Evolutionary conservation across 495 filamentous ascomycete genomes (phyloP).

Genomic region (Oleoguttula mirabilis): DNA sequence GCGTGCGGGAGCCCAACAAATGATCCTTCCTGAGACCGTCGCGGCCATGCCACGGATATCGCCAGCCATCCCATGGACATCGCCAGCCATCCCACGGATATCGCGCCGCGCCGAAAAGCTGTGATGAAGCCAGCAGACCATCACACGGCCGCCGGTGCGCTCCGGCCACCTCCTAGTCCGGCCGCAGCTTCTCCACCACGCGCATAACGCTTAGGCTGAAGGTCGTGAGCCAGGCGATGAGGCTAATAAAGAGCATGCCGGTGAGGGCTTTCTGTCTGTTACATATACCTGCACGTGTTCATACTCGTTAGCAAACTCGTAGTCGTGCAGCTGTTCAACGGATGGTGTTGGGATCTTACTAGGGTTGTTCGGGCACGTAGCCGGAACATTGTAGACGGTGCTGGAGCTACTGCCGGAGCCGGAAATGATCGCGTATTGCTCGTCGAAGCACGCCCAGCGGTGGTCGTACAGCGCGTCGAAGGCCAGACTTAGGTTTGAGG

Average conservation of each 20-base stretch:
- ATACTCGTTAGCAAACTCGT: no score
- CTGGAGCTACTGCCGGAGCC: slow-evolving; percentile 23
- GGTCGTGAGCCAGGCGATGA: slow-evolving; percentile 81
- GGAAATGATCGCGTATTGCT: slow-evolving; percentile 17
- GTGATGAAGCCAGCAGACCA: no score
- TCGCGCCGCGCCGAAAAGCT: no score
- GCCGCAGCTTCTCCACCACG: slow-evolving; percentile 22
- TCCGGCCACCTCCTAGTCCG: no score
- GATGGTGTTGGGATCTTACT: background rate
- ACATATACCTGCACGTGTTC: slow-evolving; percentile 52
- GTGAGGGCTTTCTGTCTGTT: slow-evolving; percentile 63
- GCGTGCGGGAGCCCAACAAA: no score
- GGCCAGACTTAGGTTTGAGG: slow-evolving; percentile 78
- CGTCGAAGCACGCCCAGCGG: slow-evolving; percentile 46
- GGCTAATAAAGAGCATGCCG: slow-evolving; percentile 66
- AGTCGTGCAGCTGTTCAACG: no score
- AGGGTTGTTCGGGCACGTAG: slow-evolving; percentile 14
- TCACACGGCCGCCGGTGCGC: no score
- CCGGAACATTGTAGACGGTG: slow-evolving; percentile 11
- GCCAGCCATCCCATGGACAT: no score
- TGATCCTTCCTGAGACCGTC: no score
- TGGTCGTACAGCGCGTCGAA: slow-evolving; percentile 72
- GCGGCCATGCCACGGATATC: no score
- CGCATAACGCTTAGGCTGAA: slow-evolving; percentile 38
- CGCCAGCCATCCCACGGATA: no score